A percentile compares a stretch with the other conserved stretches of the same genome.
Conservation (phyloP, 345 rosid species). For the Moricandia arvensis region DNA sequence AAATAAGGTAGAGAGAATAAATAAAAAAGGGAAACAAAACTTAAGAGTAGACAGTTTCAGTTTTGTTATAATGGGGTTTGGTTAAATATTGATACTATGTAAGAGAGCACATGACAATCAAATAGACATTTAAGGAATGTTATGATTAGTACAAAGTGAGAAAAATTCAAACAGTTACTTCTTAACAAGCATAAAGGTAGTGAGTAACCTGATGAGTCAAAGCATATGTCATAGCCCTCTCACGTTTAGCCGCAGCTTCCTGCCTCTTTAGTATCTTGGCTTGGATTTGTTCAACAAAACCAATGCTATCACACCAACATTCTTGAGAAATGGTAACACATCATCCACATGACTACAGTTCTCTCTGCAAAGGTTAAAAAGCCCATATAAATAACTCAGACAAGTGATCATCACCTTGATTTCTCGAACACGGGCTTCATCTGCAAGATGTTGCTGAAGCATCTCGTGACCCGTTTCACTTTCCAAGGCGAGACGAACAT, state of each 20-base stretch:
- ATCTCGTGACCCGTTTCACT: conserved; percentile 77
- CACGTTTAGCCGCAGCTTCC: conserved; percentile 99
- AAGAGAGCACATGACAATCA: neutral
- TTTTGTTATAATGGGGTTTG: neutral
- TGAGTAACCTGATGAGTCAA: conserved; percentile 84
- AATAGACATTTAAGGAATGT: neutral
- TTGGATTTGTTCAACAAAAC: conserved; percentile 96
- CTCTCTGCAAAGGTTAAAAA: neutral
- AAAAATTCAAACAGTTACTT: neutral
- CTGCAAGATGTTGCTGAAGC: conserved; percentile 74
- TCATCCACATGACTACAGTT: conserved; percentile 11
- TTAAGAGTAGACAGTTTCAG: neutral
- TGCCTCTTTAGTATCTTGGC: conserved; percentile 87
- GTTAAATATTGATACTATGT: conserved; percentile 1
- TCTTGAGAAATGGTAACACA: conserved; percentile 48
- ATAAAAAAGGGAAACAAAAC: neutral
- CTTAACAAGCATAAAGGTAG: conserved; percentile 1
- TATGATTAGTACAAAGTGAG: neutral
- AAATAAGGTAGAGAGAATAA: neutral
- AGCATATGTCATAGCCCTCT: conserved; percentile 99
- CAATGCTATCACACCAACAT: conserved; percentile 96
- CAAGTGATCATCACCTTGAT: conserved; percentile 56
- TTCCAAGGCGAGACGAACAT: conserved; percentile 90
- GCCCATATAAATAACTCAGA: neutral
- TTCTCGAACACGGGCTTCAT: conserved; percentile 81